Percentiles rank a stretch among this genome's conserved stretches.
phyloP scores from a whole-genome alignment of 176 grass and related monocot genomes.

The Carex kokanica region DNA sequence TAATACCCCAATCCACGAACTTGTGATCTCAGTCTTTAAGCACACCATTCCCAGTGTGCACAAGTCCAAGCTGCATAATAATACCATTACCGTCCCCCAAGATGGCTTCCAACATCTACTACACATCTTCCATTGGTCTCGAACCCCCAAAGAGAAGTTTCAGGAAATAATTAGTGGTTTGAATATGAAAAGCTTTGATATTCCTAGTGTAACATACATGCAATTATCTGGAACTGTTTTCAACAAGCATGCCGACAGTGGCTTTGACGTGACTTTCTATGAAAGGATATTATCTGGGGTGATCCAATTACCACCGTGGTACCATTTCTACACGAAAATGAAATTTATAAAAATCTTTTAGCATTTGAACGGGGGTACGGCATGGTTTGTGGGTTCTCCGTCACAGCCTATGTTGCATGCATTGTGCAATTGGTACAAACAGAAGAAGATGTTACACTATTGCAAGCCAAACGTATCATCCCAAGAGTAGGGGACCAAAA shows the following conservation, averaged over 20 bases:
- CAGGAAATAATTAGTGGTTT: accelerated
- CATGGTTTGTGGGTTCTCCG: not conserved
- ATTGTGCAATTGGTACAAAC: no score
- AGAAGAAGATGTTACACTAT: no score
- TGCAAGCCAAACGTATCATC: no score
- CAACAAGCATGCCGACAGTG: not conserved
- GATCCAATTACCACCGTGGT: not conserved
- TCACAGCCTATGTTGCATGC: not conserved
- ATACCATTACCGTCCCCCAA: no score
- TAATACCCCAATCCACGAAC: not conserved
- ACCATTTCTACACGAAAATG: not conserved
- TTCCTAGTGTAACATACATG: not conserved
- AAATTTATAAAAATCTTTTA: not conserved
- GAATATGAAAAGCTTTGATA: not conserved
- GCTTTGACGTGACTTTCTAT: not conserved
- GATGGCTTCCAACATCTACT: no score
- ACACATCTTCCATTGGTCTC: no score
- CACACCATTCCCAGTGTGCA: accelerated
- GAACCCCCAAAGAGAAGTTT: not conserved
- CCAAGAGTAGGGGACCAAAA: no score
- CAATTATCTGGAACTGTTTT: not conserved
- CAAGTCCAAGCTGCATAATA: no score
- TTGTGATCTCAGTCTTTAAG: not conserved
- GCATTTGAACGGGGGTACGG: not conserved
- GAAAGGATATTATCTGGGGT: not conserved